Evolutionary conservation across 192 early-diverging fungal species (phyloP).

Genomic region (Gaertneriomyces semiglobifer): DNA sequence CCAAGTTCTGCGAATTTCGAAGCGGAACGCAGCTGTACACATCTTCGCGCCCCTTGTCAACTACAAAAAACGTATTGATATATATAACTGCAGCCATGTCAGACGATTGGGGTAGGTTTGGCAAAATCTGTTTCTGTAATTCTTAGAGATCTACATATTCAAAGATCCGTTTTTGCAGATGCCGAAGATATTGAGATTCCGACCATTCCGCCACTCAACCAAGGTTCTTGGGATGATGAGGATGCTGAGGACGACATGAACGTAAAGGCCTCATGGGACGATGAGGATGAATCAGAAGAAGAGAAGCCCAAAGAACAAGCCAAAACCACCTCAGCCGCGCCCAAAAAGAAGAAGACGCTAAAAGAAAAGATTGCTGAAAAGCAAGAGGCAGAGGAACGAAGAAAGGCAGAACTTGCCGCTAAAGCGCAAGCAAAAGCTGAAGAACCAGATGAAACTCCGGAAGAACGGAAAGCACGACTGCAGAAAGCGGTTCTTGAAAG

Average conservation of each 20-base stretch:
- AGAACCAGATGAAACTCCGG: constrained; percentile 38
- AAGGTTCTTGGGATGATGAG: constrained; percentile 40
- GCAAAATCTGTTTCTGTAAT: not conserved
- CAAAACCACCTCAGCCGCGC: constrained; percentile 19
- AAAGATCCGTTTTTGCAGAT: not conserved
- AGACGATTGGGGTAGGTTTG: not conserved
- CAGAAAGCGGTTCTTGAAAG: constrained; percentile 33
- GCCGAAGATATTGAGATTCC: constrained; percentile 11
- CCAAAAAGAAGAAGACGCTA: constrained; percentile 49
- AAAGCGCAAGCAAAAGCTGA: constrained; percentile 23
- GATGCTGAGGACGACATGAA: constrained; percentile 30
- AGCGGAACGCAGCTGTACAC: too few relatives aligned
- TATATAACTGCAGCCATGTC: not conserved
- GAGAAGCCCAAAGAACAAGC: constrained; percentile 32
- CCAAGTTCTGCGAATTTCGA: too few relatives aligned
- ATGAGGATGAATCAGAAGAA: constrained; percentile 31
- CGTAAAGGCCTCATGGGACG: constrained; percentile 40
- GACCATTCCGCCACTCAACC: not conserved
- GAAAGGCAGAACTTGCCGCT: constrained; percentile 17
- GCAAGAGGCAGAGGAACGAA: constrained; percentile 45
- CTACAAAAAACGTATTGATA: not conserved
- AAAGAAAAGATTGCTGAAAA: constrained; percentile 36
- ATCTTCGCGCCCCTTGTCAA: too few relatives aligned
- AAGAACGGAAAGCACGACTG: constrained; percentile 44
- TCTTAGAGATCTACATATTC: not conserved